Evolutionary conservation across 2,329 filamentous ascomycete genomes (phyloP).

Genomic region (Curvularia verruculosa): DNA sequence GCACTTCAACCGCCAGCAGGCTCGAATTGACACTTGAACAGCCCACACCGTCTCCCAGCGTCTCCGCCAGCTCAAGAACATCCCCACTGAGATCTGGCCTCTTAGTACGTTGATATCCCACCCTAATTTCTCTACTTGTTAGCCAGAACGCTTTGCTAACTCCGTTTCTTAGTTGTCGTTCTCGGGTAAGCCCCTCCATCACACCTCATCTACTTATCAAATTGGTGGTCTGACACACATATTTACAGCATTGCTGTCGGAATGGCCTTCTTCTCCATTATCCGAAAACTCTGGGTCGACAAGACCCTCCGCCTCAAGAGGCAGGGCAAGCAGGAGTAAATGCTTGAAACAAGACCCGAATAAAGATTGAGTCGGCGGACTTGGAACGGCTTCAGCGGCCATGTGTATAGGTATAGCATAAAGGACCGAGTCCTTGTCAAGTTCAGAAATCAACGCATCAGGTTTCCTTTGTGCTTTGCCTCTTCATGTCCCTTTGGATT

Average conservation of each 20-base stretch:
- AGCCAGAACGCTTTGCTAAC: constrained; percentile 23
- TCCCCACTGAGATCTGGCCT: constrained; percentile 92
- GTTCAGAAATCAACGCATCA: constrained; percentile 31
- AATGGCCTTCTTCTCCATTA: constrained; percentile 81
- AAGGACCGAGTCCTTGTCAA: constrained; percentile 20
- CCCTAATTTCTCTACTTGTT: background rate
- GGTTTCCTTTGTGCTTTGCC: constrained; percentile 31
- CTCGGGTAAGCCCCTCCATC: constrained; percentile 68
- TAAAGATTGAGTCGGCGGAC: constrained; percentile 13
- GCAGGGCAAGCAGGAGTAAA: constrained; percentile 56
- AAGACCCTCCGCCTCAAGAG: constrained; percentile 89
- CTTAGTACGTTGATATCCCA: constrained; percentile 69
- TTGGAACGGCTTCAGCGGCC: constrained; percentile 22
- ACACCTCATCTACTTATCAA: background rate
- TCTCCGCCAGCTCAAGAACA: constrained; percentile 83
- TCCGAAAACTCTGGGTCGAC: constrained; percentile 83
- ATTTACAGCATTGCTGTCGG: constrained; percentile 66
- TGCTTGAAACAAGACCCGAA: constrained; percentile 2
- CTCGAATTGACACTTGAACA: constrained; percentile 51
- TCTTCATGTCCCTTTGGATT: background rate
- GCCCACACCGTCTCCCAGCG: constrained; percentile 97
- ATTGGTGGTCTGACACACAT: constrained; percentile 33
- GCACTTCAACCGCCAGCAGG: constrained; percentile 6
- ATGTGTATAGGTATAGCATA: constrained; percentile 34
- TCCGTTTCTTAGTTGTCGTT: constrained; percentile 71